A percentile compares a stretch with the other conserved stretches of the same genome.
phyloP scores from a whole-genome alignment of 2,329 filamentous ascomycete species.

The Sclerotinia trifoliorum region DNA sequence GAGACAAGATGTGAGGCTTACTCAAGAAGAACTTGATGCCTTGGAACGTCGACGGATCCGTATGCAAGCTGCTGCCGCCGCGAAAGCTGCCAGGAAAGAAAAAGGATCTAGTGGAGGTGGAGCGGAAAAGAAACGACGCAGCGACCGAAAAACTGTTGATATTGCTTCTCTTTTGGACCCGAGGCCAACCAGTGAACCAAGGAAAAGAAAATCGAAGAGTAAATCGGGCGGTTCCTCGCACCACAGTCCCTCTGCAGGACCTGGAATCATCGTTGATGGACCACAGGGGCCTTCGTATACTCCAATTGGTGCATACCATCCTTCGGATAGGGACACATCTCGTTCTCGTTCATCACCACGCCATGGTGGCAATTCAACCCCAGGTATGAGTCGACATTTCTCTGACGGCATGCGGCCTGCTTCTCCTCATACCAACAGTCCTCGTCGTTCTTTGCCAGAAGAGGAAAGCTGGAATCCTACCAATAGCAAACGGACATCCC shows the following conservation, averaged over 20 bases:
- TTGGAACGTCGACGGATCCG: slow-evolving; percentile 68
- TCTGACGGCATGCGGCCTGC: slow-evolving; percentile 38
- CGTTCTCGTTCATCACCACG: slow-evolving; percentile 38
- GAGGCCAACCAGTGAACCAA: slow-evolving; percentile 27
- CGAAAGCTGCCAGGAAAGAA: slow-evolving; percentile 32
- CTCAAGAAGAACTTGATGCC: slow-evolving; percentile 75
- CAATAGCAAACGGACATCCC: slow-evolving; percentile 40
- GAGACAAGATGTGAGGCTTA: slow-evolving; percentile 76
- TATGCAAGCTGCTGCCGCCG: slow-evolving; percentile 41
- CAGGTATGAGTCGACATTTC: slow-evolving; percentile 33
- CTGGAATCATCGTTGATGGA: slow-evolving; percentile 49
- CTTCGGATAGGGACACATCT: slow-evolving; percentile 36
- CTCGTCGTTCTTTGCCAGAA: slow-evolving; percentile 46
- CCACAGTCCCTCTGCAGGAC: slow-evolving; percentile 36
- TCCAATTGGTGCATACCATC: slow-evolving; percentile 45
- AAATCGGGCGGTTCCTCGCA: slow-evolving; percentile 35
- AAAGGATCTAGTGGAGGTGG: slow-evolving; percentile 33
- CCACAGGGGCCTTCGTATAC: slow-evolving; percentile 49
- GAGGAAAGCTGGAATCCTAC: slow-evolving; percentile 47
- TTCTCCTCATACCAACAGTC: slow-evolving; percentile 43
- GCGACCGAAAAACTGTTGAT: slow-evolving; percentile 31
- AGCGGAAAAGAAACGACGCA: slow-evolving; percentile 35
- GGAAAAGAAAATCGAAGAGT: slow-evolving; percentile 37
- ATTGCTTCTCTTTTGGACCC: slow-evolving; percentile 34
- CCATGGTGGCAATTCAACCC: slow-evolving; percentile 28